Conservation (phyloP, 306 rosid species). For the Cucurbita maxima region DNA sequence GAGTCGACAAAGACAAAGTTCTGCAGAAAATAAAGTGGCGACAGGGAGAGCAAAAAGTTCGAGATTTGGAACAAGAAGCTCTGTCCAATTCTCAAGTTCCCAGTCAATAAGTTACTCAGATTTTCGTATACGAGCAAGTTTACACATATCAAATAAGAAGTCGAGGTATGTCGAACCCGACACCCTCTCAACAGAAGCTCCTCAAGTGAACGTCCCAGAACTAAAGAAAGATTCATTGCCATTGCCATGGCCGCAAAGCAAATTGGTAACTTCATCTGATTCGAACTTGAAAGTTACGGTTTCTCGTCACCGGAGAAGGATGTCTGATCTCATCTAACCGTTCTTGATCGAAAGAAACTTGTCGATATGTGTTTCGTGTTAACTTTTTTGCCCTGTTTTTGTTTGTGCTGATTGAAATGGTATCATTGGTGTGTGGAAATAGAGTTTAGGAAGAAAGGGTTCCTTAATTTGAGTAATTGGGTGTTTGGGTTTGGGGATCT, state of each 20-base stretch:
- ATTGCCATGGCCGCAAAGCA: constrained; percentile 26
- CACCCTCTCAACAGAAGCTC: constrained; percentile 26
- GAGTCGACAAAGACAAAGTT: constrained; percentile 70
- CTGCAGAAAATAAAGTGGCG: constrained; percentile 36
- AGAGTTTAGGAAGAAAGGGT: not conserved
- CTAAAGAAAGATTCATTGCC: constrained; percentile 19
- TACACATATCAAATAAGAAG: constrained; percentile 34
- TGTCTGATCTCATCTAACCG: constrained; percentile 52
- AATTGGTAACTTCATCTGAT: constrained; percentile 42
- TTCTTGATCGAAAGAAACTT: not conserved
- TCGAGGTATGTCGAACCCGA: constrained; percentile 35
- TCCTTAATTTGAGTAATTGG: not conserved
- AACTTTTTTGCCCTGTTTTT: not conserved
- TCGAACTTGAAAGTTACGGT: constrained; percentile 35
- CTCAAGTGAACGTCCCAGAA: constrained; percentile 37
- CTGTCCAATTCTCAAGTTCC: constrained; percentile 59
- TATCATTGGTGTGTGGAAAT: not conserved
- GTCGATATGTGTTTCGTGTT: not conserved
- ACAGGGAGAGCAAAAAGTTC: constrained; percentile 28
- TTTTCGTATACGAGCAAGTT: constrained; percentile 37
- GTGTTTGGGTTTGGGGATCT: constrained; percentile 1
- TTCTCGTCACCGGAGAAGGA: constrained; percentile 63
- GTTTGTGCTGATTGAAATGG: not conserved
- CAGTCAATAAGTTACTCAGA: constrained; percentile 58
- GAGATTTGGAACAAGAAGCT: constrained; percentile 36